phyloP scores from a whole-genome alignment of 2,329 filamentous ascomycete genomes.

The Huntiella moniliformis region DNA sequence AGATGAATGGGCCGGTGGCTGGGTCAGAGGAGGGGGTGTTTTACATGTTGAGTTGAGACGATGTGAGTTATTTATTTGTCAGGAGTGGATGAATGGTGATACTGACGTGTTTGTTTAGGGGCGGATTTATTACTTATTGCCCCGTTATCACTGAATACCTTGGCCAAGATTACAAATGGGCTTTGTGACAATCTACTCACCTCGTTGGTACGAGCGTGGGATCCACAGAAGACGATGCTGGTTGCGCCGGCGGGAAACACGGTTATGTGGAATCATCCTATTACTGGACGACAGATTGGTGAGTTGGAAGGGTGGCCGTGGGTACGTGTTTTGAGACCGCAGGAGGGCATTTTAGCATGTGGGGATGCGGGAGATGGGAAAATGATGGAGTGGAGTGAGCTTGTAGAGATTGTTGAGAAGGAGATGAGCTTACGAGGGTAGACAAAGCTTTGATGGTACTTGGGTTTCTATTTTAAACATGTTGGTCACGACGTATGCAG shows the following conservation, averaged over 20 bases:
- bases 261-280: conserved; percentile 73
- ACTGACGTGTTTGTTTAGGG: conserved; percentile 18
- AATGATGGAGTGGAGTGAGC: conserved; percentile 65
- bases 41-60: conserved; percentile 77
- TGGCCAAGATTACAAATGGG: conserved; percentile 69
- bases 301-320: conserved; percentile 44
- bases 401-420: conserved; percentile 47
- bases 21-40: conserved; percentile 62
- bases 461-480: too few relatives aligned
- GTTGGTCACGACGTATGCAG: too few relatives aligned
- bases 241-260: conserved; percentile 78
- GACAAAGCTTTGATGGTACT: not conserved
- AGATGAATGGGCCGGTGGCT: conserved; percentile 68
- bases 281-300: conserved; percentile 54
- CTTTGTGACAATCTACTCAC: conserved; percentile 62
- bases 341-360: conserved; percentile 64
- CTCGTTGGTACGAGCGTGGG: conserved; percentile 69
- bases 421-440: not conserved
- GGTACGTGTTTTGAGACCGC: conserved; percentile 55
- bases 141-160: conserved; percentile 64
- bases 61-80: conserved; percentile 16
- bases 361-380: conserved; percentile 67
- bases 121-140: conserved; percentile 64
- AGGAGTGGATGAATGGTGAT: conserved; percentile 2
- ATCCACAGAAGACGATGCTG: conserved; percentile 55